Conservation (phyloP, 73 alveolate species). For the Paramecium biaurelia region DNA sequence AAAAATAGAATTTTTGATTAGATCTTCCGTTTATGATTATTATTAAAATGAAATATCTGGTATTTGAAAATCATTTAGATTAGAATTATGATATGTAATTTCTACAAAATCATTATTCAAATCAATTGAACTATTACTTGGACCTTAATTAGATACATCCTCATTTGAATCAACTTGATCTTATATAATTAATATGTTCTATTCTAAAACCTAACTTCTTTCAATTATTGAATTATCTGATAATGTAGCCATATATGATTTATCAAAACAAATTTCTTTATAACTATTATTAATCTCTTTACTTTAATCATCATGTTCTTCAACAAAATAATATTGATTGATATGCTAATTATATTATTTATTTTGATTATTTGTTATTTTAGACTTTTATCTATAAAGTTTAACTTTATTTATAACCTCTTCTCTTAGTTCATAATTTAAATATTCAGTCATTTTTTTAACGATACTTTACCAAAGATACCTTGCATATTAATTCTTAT, state of each 20-base stretch:
- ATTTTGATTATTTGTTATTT: not conserved
- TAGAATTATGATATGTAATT: not conserved
- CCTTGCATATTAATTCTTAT: not conserved
- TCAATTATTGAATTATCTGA: not conserved
- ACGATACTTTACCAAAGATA: not conserved
- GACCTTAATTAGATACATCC: not conserved
- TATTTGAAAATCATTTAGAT: not conserved
- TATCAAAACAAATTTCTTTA: not conserved
- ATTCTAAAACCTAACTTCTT: not conserved
- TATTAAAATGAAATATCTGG: not conserved
- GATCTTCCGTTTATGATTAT: not conserved
- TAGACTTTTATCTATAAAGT: not conserved
- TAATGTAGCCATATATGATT: not conserved
- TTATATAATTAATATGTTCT: not conserved
- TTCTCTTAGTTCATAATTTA: not conserved
- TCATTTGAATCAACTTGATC: not conserved
- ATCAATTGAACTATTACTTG: not conserved
- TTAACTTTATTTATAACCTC: not conserved
- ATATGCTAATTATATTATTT: not conserved
- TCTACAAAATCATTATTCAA: not conserved
- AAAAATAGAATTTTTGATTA: not conserved
- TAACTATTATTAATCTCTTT: not conserved
- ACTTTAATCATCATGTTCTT: not conserved
- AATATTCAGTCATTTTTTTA: not conserved
- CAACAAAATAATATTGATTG: not conserved